phyloP scores from a whole-genome alignment of 768 basidiomycete species.

The Lyophyllum atratum region DNA sequence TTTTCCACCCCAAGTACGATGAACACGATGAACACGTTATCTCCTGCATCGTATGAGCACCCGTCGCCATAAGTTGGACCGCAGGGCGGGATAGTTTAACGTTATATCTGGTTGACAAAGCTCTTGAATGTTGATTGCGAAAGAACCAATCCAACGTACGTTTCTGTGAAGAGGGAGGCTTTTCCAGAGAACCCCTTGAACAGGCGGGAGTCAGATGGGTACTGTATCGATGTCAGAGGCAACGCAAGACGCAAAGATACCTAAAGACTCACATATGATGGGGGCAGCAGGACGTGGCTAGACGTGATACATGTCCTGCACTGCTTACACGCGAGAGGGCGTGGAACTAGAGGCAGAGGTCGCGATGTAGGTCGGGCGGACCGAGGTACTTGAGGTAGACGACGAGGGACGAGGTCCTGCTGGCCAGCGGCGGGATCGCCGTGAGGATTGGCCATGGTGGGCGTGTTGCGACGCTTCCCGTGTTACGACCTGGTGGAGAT shows the following conservation, averaged over 20 bases:
- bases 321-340: constrained; percentile 45
- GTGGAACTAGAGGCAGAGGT: constrained; percentile 52
- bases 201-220: constrained; percentile 45
- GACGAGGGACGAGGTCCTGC: constrained; percentile 16
- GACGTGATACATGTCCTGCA: constrained; percentile 49
- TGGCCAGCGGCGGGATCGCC: constrained; percentile 13
- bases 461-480: constrained; percentile 8
- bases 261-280: constrained; percentile 35
- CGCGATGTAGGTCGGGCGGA: constrained; percentile 31
- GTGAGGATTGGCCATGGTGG: constrained; percentile 16
- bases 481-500: not conserved
- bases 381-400: constrained; percentile 24
- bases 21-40: constrained; percentile 51
- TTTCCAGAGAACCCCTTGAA: constrained; percentile 61
- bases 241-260: not conserved
- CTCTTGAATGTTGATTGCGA: not conserved
- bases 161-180: constrained; percentile 59
- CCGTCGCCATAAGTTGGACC: constrained; percentile 62
- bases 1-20: constrained; percentile 63
- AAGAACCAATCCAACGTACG: constrained; percentile 34
- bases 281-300: constrained; percentile 40
- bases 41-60: constrained; percentile 64
- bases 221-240: constrained; percentile 26
- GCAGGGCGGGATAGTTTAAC: constrained; percentile 43
- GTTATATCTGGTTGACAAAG: constrained; percentile 42